Base-by-base conservation (phyloP, 2,329 filamentous ascomycete species). In the Penicillium concentricum region DNA sequence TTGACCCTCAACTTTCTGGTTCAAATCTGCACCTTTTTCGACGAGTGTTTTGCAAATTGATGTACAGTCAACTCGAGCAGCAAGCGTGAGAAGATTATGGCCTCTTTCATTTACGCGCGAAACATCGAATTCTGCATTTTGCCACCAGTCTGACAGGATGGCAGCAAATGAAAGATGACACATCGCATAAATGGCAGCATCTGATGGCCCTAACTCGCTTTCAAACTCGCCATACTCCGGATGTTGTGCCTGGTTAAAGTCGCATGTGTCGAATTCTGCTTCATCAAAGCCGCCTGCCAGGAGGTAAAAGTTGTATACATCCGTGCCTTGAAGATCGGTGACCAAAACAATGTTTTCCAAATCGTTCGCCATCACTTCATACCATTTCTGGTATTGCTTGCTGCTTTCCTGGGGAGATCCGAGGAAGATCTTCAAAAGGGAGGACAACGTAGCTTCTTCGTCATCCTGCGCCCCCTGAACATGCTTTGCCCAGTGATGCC, bases 61-160 rank as follows among this genome's bases (percentile, higher is more conserved):
- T 8, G 41, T 13, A 22, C 39, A 59, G 0, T 56, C 53, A 5
- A 6, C 46, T 5, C 35, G 34, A 16, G 59, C 49, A 37, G 59
- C 59, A 18, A 59, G 18, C 2, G 52, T 46, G n/a, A 61, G 56
- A 3, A 58, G 37, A 37, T 54, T 38, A 9, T 56, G 56, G 1
- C 56, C 52, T 28, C 28, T n/a, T 2, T 39, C 16, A 39, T 54
- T 55, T 18, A 42, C 30, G 10, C 13, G n/a, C 1, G 49, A 50
- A 18, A 39, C 15, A 32, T 58, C 41, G 28, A 56, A 45, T 7
- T 38, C 24, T 16, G 49, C 48, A 10, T 50, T 30, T 9, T 58
- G 26, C 59, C 59, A 61, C 59, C 56, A 61, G 32, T 58, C 56
- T 16, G 44, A 37, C 5, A 61, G 38, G 20, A 56, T 54, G 20